phyloP scores from a whole-genome alignment of 495 filamentous ascomycete genomes.

The Opeltia flavorubescens region DNA sequence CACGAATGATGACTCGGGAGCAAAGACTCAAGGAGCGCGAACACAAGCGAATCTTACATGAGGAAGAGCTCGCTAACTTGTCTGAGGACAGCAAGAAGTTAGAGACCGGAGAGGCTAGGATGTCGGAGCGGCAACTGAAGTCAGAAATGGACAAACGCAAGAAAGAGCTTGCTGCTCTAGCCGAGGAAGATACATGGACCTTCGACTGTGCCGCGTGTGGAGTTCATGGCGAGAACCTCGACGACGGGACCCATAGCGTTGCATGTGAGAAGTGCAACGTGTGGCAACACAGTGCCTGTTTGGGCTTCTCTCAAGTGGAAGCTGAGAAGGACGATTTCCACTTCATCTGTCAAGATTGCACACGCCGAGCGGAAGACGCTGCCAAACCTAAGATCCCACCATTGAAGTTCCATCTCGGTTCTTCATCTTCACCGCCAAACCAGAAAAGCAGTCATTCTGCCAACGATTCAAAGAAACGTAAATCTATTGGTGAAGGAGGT shows the following conservation, averaged over 20 bases:
- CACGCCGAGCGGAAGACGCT: conserved; percentile 47
- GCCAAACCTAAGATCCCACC: conserved; percentile 56
- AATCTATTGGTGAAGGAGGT: conserved; percentile 14
- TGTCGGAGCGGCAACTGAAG: conserved; percentile 66
- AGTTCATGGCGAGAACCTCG: conserved; percentile 69
- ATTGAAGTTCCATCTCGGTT: conserved; percentile 47
- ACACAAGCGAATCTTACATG: conserved; percentile 60
- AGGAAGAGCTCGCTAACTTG: conserved; percentile 66
- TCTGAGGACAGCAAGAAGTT: conserved; percentile 62
- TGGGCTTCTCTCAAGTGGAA: conserved; percentile 59
- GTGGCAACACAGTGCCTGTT: conserved; percentile 91
- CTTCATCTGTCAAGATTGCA: conserved; percentile 73
- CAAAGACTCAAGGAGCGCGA: conserved; percentile 73
- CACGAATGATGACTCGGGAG: conserved; percentile 72
- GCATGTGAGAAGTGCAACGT: conserved; percentile 92
- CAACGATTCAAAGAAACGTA: conserved; percentile 16
- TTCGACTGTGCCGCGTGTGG: conserved; percentile 89
- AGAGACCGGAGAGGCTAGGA: conserved; percentile 44
- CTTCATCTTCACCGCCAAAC: conserved; percentile 33
- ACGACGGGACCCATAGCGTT: conserved; percentile 85
- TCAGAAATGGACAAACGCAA: conserved; percentile 63
- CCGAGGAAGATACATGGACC: conserved; percentile 75
- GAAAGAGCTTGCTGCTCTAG: conserved; percentile 55
- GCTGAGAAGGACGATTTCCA: conserved; percentile 80
- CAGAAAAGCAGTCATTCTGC: conserved; percentile 8